Evolutionary conservation across 345 rosid genomes (phyloP).

Genomic region (Hibiscus tridactylites): DNA sequence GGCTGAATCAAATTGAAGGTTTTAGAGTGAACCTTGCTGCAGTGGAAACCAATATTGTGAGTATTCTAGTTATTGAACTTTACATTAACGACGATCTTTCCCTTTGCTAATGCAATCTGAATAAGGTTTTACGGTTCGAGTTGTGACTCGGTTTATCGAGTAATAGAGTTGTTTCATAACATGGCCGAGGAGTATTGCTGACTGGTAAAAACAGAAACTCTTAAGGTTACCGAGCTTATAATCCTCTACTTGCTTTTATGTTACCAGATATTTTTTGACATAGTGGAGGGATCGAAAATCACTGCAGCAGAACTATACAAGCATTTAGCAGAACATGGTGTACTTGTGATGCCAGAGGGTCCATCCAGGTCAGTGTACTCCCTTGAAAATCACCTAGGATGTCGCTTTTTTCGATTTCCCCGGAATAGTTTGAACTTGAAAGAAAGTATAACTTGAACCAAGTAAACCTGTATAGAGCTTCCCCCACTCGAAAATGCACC

Average conservation of each 20-base stretch:
- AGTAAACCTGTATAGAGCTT: neutral
- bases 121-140: neutral
- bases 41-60: constrained; percentile 88
- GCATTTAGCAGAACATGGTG: constrained; percentile 59
- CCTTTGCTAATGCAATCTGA: neutral
- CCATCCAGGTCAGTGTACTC: constrained; percentile 38
- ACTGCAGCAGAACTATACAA: constrained; percentile 46
- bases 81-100: neutral
- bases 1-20: constrained; percentile 62
- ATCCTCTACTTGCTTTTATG: neutral
- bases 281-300: constrained; percentile 41
- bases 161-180: neutral
- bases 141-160: neutral
- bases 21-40: constrained; percentile 50
- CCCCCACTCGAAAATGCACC: neutral
- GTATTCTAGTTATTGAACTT: constrained; percentile 18
- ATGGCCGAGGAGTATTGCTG: neutral
- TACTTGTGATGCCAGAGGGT: constrained; percentile 52
- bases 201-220: neutral
- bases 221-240: neutral
- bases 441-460: neutral
- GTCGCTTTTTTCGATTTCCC: neutral
- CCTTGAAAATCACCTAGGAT: constrained; percentile 5
- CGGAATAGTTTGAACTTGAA: neutral
- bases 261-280: constrained; percentile 50